Percentiles rank a stretch among this genome's conserved stretches.
phyloP scores from a whole-genome alignment of 2,329 filamentous ascomycete species.

The Botrytis deweyae region DNA sequence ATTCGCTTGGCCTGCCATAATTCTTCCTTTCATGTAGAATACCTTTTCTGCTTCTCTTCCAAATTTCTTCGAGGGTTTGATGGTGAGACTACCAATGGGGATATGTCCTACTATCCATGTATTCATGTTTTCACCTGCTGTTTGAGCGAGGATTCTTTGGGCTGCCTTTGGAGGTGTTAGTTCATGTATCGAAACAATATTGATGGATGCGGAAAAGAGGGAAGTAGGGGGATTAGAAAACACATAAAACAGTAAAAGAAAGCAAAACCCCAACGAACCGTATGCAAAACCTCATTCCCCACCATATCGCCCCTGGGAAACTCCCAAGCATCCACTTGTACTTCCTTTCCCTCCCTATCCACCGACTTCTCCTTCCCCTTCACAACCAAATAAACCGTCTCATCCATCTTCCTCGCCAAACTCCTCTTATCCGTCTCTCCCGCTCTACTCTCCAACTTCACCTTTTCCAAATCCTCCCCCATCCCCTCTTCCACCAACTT shows the following conservation, averaged over 20 bases:
- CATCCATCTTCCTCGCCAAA: slow-evolving; percentile 74
- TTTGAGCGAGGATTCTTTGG: slow-evolving; percentile 70
- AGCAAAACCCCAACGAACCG: slow-evolving; percentile 57
- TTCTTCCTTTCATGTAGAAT: slow-evolving; percentile 94
- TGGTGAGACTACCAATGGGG: slow-evolving; percentile 77
- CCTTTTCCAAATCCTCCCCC: slow-evolving; percentile 42
- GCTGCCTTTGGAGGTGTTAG: slow-evolving; percentile 62
- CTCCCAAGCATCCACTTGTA: slow-evolving; percentile 63
- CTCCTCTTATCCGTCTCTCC: slow-evolving; percentile 74
- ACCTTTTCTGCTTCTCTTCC: slow-evolving; percentile 68
- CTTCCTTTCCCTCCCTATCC: slow-evolving; percentile 40
- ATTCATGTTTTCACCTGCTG: slow-evolving; percentile 94
- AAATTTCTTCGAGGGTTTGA: slow-evolving; percentile 49
- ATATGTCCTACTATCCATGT: slow-evolving; percentile 94
- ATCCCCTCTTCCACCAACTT: slow-evolving; percentile 51
- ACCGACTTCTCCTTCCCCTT: slow-evolving; percentile 47
- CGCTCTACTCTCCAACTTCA: slow-evolving; percentile 64
- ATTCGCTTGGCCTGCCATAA: slow-evolving; percentile 95
- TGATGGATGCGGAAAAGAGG: neutral
- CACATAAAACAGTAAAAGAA: neutral
- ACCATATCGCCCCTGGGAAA: slow-evolving; percentile 74
- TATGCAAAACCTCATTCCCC: slow-evolving; percentile 73
- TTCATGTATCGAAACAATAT: neutral
- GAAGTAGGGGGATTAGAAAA: neutral
- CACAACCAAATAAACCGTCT: slow-evolving; percentile 86